phyloP scores from a whole-genome alignment of 192 early-diverging fungal species.

The Umbelopsis isabellina region DNA sequence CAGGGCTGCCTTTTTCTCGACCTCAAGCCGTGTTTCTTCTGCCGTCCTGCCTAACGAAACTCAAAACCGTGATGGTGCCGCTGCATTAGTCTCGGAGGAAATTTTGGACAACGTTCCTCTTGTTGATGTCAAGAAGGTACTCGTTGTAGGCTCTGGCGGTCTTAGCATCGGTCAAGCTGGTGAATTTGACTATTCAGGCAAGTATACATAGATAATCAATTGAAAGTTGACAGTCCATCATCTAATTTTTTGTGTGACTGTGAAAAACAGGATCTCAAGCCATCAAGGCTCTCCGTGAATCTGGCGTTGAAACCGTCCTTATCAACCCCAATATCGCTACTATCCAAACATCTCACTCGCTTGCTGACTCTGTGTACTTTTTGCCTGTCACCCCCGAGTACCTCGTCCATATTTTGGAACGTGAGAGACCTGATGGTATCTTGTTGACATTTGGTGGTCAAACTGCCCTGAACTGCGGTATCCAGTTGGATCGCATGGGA shows the following conservation, averaged over 20 bases:
- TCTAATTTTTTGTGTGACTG: constrained; percentile 24
- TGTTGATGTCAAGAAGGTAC: constrained; percentile 79
- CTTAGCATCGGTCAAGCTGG: constrained; percentile 97
- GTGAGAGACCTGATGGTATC: constrained; percentile 95
- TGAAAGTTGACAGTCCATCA: neutral
- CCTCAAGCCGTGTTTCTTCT: neutral
- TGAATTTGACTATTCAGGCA: constrained; percentile 98
- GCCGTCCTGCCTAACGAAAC: constrained; percentile 5
- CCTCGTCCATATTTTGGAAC: constrained; percentile 88
- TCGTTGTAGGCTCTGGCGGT: constrained; percentile 95
- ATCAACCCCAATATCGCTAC: constrained; percentile 99
- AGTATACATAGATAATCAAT: constrained; percentile 14
- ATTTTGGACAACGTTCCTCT: constrained; percentile 52
- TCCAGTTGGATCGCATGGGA: constrained; percentile 83
- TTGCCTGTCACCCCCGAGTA: constrained; percentile 93
- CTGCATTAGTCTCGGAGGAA: constrained; percentile 47
- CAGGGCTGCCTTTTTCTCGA: constrained; percentile 11
- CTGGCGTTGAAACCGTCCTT: constrained; percentile 90
- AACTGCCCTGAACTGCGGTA: constrained; percentile 93
- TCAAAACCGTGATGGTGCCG: constrained; percentile 29
- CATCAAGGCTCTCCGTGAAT: constrained; percentile 95
- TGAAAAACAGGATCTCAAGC: constrained; percentile 80
- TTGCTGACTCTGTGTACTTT: constrained; percentile 96
- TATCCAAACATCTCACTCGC: constrained; percentile 91
- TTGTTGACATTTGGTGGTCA: constrained; percentile 97